These are phyloP conservation scores for Barnettozyma vustinii DNA, from an alignment of 805 yeast genomes.

Conservation along the genomic window DNA sequence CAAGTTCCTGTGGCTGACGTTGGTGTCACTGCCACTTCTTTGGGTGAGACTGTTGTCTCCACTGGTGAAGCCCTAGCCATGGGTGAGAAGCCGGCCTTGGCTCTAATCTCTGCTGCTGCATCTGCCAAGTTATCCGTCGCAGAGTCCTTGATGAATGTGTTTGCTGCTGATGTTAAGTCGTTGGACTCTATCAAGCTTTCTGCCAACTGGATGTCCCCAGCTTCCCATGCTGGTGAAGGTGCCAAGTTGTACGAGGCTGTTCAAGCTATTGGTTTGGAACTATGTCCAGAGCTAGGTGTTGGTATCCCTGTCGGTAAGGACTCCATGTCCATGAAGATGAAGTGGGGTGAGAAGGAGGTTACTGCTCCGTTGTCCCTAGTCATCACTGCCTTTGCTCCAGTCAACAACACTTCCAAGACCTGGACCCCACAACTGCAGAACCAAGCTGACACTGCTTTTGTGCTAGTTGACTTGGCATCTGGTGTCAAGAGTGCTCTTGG, in stretches of 20 bases:
- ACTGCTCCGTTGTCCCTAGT: constrained; percentile 92
- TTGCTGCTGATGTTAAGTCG: constrained; percentile 82
- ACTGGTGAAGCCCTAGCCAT: constrained; percentile 98
- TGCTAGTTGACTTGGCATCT: constrained; percentile 73
- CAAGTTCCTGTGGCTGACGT: constrained; percentile 98
- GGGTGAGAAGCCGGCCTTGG: constrained; percentile 94
- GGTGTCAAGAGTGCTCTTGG: constrained; percentile 60
- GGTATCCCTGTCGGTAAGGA: constrained; percentile 98
- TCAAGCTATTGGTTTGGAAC: constrained; percentile 88
- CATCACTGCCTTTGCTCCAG: constrained; percentile 89
- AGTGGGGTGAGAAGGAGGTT: constrained; percentile 89
- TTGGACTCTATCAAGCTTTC: constrained; percentile 76
- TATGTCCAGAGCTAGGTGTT: constrained; percentile 89
- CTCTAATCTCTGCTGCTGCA: constrained; percentile 81
- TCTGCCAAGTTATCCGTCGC: constrained; percentile 96
- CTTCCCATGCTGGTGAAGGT: constrained; percentile 93
- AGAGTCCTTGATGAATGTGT: constrained; percentile 81
- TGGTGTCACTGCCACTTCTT: constrained; percentile 89
- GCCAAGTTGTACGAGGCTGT: constrained; percentile 93
- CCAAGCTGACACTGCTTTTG: constrained; percentile 53
- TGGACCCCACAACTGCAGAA: constrained; percentile 87
- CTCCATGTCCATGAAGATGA: constrained; percentile 99
- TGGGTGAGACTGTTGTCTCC: constrained; percentile 61
- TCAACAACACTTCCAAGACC: constrained; percentile 74
- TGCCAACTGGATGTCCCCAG: constrained; percentile 99